Evolutionary conservation across 352 stramenopile genomes (phyloP).

Genomic region (Hyaloperonospora brassicae): DNA sequence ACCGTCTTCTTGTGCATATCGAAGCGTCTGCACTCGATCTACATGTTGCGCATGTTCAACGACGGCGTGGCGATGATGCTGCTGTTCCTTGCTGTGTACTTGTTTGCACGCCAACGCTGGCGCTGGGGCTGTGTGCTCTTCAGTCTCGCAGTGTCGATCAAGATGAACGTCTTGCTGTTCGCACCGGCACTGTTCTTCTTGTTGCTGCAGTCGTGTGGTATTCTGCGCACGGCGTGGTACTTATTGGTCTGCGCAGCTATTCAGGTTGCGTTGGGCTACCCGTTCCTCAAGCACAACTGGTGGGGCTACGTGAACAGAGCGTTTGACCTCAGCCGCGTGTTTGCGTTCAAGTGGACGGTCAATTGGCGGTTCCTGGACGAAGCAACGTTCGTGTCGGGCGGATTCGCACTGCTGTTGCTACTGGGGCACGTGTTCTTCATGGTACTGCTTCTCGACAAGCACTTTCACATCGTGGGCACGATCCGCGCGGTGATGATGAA

Average conservation of each 20-base stretch:
- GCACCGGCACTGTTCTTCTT: constrained; percentile 94
- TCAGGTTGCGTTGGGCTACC: constrained; percentile 84
- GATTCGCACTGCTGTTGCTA: constrained; percentile 54
- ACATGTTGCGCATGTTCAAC: constrained; percentile 98
- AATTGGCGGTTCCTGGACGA: constrained; percentile 93
- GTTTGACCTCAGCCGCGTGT: constrained; percentile 97
- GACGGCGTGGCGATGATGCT: constrained; percentile 95
- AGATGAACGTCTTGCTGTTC: constrained; percentile 99
- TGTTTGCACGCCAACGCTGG: constrained; percentile 79
- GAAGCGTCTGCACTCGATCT: constrained; percentile 97
- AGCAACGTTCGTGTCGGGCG: constrained; percentile 65
- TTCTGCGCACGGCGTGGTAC: constrained; percentile 74
- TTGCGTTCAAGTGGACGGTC: constrained; percentile 98
- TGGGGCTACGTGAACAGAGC: constrained; percentile 93
- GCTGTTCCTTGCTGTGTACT: constrained; percentile 89
- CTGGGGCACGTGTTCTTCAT: constrained; percentile 60
- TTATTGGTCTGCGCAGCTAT: constrained; percentile 89
- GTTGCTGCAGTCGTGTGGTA: constrained; percentile 86
- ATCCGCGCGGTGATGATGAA: constrained; percentile 63
- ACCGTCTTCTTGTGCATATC: constrained; percentile 89
- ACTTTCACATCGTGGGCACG: constrained; percentile 73
- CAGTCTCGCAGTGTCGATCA: constrained; percentile 95
- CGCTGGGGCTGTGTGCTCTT: constrained; percentile 89
- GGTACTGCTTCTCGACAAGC: constrained; percentile 70
- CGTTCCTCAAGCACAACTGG: constrained; percentile 93